These are phyloP conservation scores for Tylopilus sp. DNA, from an alignment of 768 basidiomycete species.

Conservation along the genomic window DNA sequence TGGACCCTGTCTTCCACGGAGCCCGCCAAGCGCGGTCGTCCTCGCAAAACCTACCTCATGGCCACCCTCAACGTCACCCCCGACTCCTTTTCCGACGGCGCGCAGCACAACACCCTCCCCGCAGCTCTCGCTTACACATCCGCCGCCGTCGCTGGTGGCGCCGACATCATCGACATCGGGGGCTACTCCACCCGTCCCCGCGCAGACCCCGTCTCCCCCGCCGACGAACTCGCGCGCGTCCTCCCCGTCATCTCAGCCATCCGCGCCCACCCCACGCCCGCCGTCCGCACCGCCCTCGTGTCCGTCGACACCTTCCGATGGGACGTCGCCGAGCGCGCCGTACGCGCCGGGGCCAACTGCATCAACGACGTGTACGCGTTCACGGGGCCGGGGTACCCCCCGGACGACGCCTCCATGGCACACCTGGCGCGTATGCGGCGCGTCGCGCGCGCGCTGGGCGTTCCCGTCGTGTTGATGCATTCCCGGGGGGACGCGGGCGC, in stretches of 20 bases:
- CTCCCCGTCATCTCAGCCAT: slow-evolving; percentile 66
- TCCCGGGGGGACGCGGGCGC: slow-evolving; percentile 78
- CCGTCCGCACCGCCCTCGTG: slow-evolving; percentile 14
- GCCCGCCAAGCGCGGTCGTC: too few relatives aligned
- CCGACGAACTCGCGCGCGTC: slow-evolving; percentile 73
- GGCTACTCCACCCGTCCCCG: slow-evolving; percentile 91
- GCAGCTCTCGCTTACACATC: slow-evolving; percentile 53
- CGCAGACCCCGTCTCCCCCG: slow-evolving; percentile 57
- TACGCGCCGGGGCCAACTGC: slow-evolving; percentile 73
- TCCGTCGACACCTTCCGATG: slow-evolving; percentile 30
- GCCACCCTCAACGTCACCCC: slow-evolving; percentile 53
- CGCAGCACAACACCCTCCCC: slow-evolving; percentile 36
- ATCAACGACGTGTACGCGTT: slow-evolving; percentile 93
- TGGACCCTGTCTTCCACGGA: slow-evolving; percentile 25
- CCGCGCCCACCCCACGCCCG: slow-evolving; percentile 31
- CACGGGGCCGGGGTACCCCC: slow-evolving; percentile 55
- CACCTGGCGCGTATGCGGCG: slow-evolving; percentile 59
- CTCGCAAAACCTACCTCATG: slow-evolving; percentile 70
- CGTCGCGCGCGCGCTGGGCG: slow-evolving; percentile 58
- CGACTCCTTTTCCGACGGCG: slow-evolving; percentile 1
- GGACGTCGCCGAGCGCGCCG: slow-evolving; percentile 35
- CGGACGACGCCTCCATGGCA: slow-evolving; percentile 30
- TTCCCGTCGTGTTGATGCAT: slow-evolving; percentile 93
- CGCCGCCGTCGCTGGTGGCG: slow-evolving; percentile 51
- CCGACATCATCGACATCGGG: slow-evolving; percentile 86